A percentile compares a stretch with the other conserved stretches of the same genome.
Evolutionary conservation across 139 green algal genomes (phyloP).

Genomic region (Picochlorum costavermella): DNA sequence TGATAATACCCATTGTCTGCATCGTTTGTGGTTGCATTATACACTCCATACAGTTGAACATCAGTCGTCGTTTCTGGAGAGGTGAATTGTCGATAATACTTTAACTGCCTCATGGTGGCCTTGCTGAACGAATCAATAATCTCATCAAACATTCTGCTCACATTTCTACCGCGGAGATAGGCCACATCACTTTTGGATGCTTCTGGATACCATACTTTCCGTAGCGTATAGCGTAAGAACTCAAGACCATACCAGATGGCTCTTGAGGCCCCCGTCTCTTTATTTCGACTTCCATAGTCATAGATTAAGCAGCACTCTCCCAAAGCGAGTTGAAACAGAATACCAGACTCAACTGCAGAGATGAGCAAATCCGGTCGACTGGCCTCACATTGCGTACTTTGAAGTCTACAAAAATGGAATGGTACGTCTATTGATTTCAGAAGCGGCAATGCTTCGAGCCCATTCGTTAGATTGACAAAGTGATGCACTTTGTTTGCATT

Average conservation of each 20-base stretch:
- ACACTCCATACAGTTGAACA: slow-evolving; percentile 10
- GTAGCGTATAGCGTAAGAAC: slow-evolving; percentile 30
- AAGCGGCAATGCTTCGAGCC: slow-evolving; percentile 47
- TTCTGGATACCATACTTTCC: slow-evolving; percentile 9
- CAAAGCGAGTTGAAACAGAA: slow-evolving; percentile 51
- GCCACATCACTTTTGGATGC: background rate
- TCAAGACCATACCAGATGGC: slow-evolving; percentile 67
- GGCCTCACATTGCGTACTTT: slow-evolving; percentile 57
- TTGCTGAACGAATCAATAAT: background rate
- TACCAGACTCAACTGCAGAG: slow-evolving; percentile 39
- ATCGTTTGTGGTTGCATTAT: slow-evolving; percentile 2
- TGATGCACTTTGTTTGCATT: slow-evolving; percentile 23
- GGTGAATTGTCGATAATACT: slow-evolving; percentile 9
- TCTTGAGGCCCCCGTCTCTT: slow-evolving; percentile 40
- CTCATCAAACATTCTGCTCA: slow-evolving; percentile 6
- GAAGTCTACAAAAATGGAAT: slow-evolving; percentile 45
- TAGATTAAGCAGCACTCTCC: slow-evolving; percentile 53
- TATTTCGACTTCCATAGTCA: slow-evolving; percentile 47
- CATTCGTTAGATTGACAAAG: slow-evolving; percentile 64
- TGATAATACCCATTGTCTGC: background rate
- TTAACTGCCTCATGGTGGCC: background rate
- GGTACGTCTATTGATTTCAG: slow-evolving; percentile 18
- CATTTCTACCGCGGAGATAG: slow-evolving; percentile 10
- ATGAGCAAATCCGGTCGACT: slow-evolving; percentile 50
- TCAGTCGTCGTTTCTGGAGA: background rate